A percentile compares a stretch with the other conserved stretches of the same genome.
phyloP scores from a whole-genome alignment of 2,329 filamentous ascomycete genomes.

The Mollisiaceae sp. region DNA sequence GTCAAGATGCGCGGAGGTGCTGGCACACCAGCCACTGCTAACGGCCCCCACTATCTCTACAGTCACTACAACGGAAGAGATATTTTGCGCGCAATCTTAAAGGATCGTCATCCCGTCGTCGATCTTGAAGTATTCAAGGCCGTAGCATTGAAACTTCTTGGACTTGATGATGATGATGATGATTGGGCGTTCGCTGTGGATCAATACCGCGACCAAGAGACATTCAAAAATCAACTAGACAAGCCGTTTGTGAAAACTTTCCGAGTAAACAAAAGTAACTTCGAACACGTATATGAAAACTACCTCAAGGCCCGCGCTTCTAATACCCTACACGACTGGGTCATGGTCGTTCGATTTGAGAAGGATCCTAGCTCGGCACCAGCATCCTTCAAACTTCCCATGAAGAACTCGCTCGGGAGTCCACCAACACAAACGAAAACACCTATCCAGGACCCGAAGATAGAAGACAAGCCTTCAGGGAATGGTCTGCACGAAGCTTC shows the following conservation, averaged over 20 bases:
- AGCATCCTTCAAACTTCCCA: neutral
- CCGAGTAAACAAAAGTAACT: slow-evolving; percentile 1
- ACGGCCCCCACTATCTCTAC: slow-evolving; percentile 10
- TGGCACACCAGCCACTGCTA: neutral
- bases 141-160: slow-evolving; percentile 12
- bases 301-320: slow-evolving; percentile 14
- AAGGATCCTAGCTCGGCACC: neutral
- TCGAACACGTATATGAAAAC: neutral
- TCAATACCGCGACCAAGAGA: slow-evolving; percentile 22
- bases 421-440: neutral
- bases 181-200: slow-evolving; percentile 24
- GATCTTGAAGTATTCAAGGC: slow-evolving; percentile 6
- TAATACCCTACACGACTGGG: slow-evolving; percentile 12
- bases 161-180: neutral
- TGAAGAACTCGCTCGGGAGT: neutral
- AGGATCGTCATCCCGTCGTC: neutral
- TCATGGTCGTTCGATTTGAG: slow-evolving; percentile 8
- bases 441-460: neutral
- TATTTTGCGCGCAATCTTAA: neutral
- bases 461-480: neutral
- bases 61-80: slow-evolving; percentile 10
- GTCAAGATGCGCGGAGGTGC: slow-evolving; percentile 28
- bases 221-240: neutral
- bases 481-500: neutral
- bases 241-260: neutral